These are phyloP conservation scores for Byssoonygena ceratinophila DNA, from an alignment of 2,329 filamentous ascomycete genomes.

Conservation along the genomic window DNA sequence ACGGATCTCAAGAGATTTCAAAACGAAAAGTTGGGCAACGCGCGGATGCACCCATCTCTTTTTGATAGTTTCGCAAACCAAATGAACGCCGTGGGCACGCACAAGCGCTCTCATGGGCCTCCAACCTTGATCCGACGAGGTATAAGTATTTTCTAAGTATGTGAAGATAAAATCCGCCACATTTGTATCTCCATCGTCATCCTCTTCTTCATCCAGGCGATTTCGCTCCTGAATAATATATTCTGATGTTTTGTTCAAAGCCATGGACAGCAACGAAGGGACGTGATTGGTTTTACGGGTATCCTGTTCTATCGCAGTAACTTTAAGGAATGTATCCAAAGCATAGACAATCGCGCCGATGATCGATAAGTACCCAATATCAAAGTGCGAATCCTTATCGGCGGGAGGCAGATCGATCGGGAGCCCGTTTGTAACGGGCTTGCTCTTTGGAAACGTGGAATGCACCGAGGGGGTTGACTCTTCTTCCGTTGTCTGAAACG, in stretches of 20 bases:
- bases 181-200: conserved; percentile 27
- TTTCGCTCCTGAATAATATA: conserved; percentile 33
- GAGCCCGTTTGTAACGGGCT: background rate
- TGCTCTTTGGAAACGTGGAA: background rate
- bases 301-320: conserved; percentile 21
- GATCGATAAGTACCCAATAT: conserved; percentile 26
- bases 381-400: background rate
- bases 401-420: background rate
- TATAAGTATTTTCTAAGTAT: conserved; percentile 33
- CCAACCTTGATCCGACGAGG: conserved; percentile 29
- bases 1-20: conserved; percentile 24
- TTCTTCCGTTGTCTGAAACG: background rate
- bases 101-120: conserved; percentile 33
- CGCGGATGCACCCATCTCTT: conserved; percentile 28
- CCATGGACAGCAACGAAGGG: conserved; percentile 32
- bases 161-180: conserved; percentile 36
- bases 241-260: conserved; percentile 28
- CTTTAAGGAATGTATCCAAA: conserved; percentile 30
- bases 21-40: conserved; percentile 26
- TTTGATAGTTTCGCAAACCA: conserved; percentile 30
- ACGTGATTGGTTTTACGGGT: conserved; percentile 17
- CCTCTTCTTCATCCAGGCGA: conserved; percentile 25
- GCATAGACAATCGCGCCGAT: conserved; percentile 27
- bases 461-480: background rate
- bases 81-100: conserved; percentile 31